These are phyloP conservation scores for Phaffia australis DNA, from an alignment of 768 basidiomycete species.

Conservation along the genomic window DNA sequence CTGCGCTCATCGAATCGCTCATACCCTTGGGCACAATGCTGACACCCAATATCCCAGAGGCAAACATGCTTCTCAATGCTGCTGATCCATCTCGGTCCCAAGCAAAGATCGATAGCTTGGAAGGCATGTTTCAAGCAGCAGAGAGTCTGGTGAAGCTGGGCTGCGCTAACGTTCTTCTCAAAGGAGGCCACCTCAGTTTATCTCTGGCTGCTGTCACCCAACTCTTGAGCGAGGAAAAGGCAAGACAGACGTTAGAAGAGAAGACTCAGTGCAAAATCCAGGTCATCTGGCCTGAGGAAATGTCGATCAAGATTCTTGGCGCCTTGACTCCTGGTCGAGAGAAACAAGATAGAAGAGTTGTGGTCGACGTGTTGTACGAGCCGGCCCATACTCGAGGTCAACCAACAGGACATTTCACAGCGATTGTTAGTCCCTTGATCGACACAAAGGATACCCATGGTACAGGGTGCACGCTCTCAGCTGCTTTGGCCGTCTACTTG, in stretches of 20 bases:
- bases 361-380: constrained; percentile 56
- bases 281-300: constrained; percentile 18
- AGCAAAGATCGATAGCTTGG: constrained; percentile 41
- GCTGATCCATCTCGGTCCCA: constrained; percentile 33
- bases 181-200: constrained; percentile 65
- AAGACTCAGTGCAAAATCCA: background rate
- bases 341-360: constrained; percentile 36
- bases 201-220: constrained; percentile 43
- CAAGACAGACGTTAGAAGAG: constrained; percentile 42
- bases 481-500: constrained; percentile 54
- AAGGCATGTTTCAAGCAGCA: constrained; percentile 54
- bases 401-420: constrained; percentile 26
- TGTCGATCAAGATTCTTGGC: constrained; percentile 11
- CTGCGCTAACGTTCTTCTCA: constrained; percentile 56
- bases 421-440: constrained; percentile 44
- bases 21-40: constrained; percentile 62
- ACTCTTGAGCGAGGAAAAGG: constrained; percentile 34
- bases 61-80: constrained; percentile 51
- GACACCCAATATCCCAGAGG: constrained; percentile 78
- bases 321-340: constrained; percentile 2
- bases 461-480: constrained; percentile 83
- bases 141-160: constrained; percentile 45
- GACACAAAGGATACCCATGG: constrained; percentile 61
- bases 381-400: constrained; percentile 26
- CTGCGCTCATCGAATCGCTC: constrained; percentile 50